phyloP scores from a whole-genome alignment of 805 yeast genomes.

The Yarrowia deformans region DNA sequence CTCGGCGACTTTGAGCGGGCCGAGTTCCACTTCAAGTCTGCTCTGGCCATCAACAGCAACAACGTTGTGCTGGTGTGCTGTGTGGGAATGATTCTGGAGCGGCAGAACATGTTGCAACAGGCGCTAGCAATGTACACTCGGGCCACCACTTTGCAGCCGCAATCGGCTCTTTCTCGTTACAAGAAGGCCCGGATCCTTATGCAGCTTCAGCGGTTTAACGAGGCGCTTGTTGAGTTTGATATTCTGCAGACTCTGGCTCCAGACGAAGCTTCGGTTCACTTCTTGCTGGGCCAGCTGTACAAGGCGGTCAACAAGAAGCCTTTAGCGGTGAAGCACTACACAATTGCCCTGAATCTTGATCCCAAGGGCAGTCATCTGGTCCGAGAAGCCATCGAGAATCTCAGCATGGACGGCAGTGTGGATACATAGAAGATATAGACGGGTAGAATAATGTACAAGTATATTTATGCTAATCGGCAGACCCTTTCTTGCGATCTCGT shows the following conservation, averaged over 20 bases:
- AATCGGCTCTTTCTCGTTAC: constrained; percentile 83
- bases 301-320: constrained; percentile 74
- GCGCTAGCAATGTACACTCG: constrained; percentile 83
- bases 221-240: constrained; percentile 78
- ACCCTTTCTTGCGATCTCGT: no score
- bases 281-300: constrained; percentile 84
- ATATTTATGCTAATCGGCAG: constrained; percentile 2
- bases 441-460: background rate
- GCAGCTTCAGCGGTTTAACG: constrained; percentile 70
- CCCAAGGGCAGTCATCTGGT: constrained; percentile 90
- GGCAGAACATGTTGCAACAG: constrained; percentile 66
- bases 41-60: constrained; percentile 86
- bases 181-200: constrained; percentile 85
- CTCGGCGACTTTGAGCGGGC: constrained; percentile 85
- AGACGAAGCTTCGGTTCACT: constrained; percentile 93
- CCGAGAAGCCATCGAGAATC: constrained; percentile 77
- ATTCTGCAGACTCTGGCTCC: constrained; percentile 79
- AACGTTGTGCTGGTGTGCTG: constrained; percentile 90
- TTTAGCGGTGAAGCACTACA: constrained; percentile 83
- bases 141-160: constrained; percentile 85
- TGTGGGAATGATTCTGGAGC: constrained; percentile 91
- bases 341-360: constrained; percentile 87
- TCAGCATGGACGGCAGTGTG: constrained; percentile 18
- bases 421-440: background rate
- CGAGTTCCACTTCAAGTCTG: constrained; percentile 84